phyloP scores from a whole-genome alignment of 2,329 filamentous ascomycete species.

The Trichoderma sp. region DNA sequence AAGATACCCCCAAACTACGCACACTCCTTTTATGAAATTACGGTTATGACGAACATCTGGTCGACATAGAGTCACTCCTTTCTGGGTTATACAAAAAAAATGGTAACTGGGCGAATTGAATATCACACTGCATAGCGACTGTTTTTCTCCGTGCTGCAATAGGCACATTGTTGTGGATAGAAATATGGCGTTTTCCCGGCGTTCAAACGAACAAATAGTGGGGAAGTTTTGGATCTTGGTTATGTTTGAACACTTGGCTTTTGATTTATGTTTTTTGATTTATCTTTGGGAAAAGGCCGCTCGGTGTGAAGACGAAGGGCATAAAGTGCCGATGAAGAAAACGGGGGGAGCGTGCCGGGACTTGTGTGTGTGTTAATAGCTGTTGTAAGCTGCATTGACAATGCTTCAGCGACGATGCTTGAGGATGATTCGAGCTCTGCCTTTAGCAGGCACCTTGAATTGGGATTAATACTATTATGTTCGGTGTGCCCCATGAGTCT shows the following conservation, averaged over 20 bases:
- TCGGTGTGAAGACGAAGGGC: not conserved
- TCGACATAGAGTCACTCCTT: constrained; percentile 48
- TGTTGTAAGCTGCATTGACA: not conserved
- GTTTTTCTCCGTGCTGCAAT: constrained; percentile 33
- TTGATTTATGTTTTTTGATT: not conserved
- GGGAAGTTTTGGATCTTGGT: constrained; percentile 13
- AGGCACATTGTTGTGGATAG: constrained; percentile 19
- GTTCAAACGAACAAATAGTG: constrained; percentile 18
- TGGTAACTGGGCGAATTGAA: constrained; percentile 39
- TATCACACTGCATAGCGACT: constrained; percentile 55
- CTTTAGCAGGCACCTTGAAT: constrained; percentile 8
- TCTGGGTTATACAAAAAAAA: constrained; percentile 22
- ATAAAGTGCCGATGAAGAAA: constrained; percentile 11
- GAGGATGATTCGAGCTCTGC: constrained; percentile 3
- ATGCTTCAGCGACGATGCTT: constrained; percentile 3
- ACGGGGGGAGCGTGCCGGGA: not conserved
- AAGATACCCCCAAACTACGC: constrained; percentile 34
- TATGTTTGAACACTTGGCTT: not conserved
- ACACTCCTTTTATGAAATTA: constrained; percentile 35
- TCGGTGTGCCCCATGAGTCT: not conserved
- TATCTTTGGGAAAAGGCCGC: not conserved
- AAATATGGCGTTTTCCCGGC: constrained; percentile 16
- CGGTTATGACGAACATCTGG: constrained; percentile 29
- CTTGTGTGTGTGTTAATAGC: constrained; percentile 7
- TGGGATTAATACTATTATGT: constrained; percentile 14